Evolutionary conservation across 2,329 filamentous ascomycete genomes (phyloP).

Genomic region (Sarocladium oryzae): DNA sequence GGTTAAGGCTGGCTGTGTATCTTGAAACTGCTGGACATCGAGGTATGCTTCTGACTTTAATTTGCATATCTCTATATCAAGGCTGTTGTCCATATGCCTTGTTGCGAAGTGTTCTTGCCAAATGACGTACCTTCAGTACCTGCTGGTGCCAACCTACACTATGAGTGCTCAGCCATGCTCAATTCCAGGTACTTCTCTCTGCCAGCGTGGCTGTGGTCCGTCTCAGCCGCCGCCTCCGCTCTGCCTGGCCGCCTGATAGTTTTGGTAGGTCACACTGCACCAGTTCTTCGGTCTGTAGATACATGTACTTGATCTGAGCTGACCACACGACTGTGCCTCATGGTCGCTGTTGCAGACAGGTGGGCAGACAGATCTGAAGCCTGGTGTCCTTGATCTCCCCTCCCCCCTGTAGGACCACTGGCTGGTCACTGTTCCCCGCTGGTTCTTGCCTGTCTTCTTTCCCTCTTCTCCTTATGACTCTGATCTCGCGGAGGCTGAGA

Average conservation of each 20-base stretch:
- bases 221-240: conserved; percentile 3
- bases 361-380: neutral
- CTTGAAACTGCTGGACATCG: too few relatives aligned
- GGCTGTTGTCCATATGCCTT: too few relatives aligned
- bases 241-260: neutral
- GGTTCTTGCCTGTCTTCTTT: neutral
- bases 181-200: too few relatives aligned
- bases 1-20: too few relatives aligned
- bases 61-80: too few relatives aligned
- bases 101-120: too few relatives aligned
- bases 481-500: conserved; percentile 11
- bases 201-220: conserved; percentile 1
- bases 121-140: too few relatives aligned
- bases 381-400: neutral
- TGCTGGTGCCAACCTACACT: too few relatives aligned
- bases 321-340: conserved; percentile 7
- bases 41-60: too few relatives aligned
- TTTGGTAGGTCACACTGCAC: neutral
- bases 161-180: too few relatives aligned
- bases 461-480: neutral
- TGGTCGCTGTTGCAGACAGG: conserved; percentile 2
- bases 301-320: neutral
- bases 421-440: neutral
- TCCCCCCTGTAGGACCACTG: neutral
- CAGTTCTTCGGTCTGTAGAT: neutral